Evolutionary conservation across 768 basidiomycete genomes (phyloP), one percentile per base, ranked within the genome.

Genomic region (Macrolepiota fuliginosa): DNA sequence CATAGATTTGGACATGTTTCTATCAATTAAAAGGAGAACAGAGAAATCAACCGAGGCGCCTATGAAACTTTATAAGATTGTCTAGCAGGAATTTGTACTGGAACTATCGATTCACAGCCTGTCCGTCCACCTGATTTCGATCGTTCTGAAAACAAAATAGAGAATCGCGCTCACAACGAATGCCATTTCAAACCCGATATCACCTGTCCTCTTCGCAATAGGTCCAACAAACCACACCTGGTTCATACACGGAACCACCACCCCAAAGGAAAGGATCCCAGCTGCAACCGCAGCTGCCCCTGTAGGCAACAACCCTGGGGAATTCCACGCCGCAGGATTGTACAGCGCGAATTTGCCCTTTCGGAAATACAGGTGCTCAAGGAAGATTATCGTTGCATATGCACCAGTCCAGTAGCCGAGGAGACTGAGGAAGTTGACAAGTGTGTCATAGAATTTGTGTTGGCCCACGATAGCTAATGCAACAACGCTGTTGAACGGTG

Each of bases 201-300:
- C 92, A 1, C 92, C 92, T 17, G 89, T 80, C 7, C 63, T 76
- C 63, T 75, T 69, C 9, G 87, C 92, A 49, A 93, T 86, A 7
- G 91, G 91, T 1, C 92, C 92, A 0, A 79, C 76, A 67, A 84
- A 93, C 90, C 89, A 93, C 29, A 82, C 83, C 71, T 93, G 90
- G 63, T 83, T 73, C 86, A 93, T 93, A 56, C 79, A 81, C 4
- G 89, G 85, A 13, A 92, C 74, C 12, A 88, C 73, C 7, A 91
- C 76, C 11, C 76, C 84, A 55, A 88, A 85, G 2, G 85, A 80
- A 53, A 81, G 69, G 3, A 83, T 53, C 7, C 74, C 77, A 1
- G 91, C 83, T 0, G 71, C 71, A 7, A 92, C 62, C n/a, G 90
- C 90, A 1, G 92, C 84, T n/a, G 79, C 65, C 0, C 92, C 92